Base-by-base conservation (phyloP, 306 rosid species). In the Castanea sativa region DNA sequence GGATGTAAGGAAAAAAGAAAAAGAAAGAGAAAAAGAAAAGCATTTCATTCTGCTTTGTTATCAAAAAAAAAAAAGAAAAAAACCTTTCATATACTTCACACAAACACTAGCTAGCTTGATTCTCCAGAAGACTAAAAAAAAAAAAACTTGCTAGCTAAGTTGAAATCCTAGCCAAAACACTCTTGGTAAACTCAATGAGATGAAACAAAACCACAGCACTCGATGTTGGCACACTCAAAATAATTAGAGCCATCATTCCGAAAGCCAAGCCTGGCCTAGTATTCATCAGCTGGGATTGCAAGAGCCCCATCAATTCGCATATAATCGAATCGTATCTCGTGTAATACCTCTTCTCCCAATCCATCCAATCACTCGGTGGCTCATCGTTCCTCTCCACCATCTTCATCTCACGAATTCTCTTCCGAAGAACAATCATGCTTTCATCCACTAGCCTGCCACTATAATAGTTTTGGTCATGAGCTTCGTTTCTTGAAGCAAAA, bases 271-370 rank as follows among this genome's bases (percentile, higher is more conserved):
- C 73, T 14, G 92, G 92, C 79, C 90, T 84, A 15, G 88, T 85
- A 71, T 89, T 79, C 88, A 91, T 87, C 78, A 91, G 43, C 49
- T 76, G 59, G 15, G 80, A 74, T 65, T 91, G 92, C 79, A 91
- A 77, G 55, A 88, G 6, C 4, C 92, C 92, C 84, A 91, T 45
- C 5, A 30, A 81, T 7, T 85, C 87, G 59, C 84, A 87, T 7
- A 88, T 75, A 20, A 80, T 71, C 2, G 85, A 82, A 61, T 12
- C 84, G 65, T 88, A 91, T 43, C 80, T 71, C 19, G 63, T 82
- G 81, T 80, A 87, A 14, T 80, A 61, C 25, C 73, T 70, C 73
- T 85, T 91, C 90, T 91, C 95, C 95, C 90, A 87, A 7, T 80
- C 86, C 65, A 45, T 78, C 94, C 92, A 90, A 64, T 80, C 81